Evolutionary conservation across 2,329 filamentous ascomycete genomes (phyloP), one percentile per base, ranked within the genome.

Genomic region (Botrytis deweyae): DNA sequence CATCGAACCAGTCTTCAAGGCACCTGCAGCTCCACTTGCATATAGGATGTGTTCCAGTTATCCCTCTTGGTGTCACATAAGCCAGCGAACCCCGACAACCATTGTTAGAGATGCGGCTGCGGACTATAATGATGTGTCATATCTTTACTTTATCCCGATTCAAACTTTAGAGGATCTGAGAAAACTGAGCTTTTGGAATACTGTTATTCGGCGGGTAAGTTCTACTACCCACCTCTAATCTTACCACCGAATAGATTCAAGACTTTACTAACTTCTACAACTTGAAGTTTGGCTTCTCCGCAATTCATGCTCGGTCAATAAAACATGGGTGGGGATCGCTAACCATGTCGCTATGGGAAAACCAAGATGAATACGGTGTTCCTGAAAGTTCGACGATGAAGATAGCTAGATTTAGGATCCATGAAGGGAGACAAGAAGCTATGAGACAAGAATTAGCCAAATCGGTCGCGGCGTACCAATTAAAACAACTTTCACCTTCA

Each of bases 151-250:
- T 36, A 29, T 72, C 9, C 61, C 59, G 36, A 63, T 65, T 65
- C 70, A 72, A n/a, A 46, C 61, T 12, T 65, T 33, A 12, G 70
- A 72, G 36, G 70, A 72, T 40, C 9, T 64, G 29, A 64, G 70
- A 55, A 49, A 52, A 12, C 25, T 52, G n/a, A 44, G 3, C 3
- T 72, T 65, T 72, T 72, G 70, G 70, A 44, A 72, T 65, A 40
- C 9, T 52, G 61, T 22, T 42, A 52, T 72, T 16, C 22, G 70
- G 42, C 44, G 33, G 22, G 70, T 72, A 52, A 72, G 33, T 65
- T 36, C 33, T 58, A 12, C 29, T 42, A 4, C 1, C 59, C 33
- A 25, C 46, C 12, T 38, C 22, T 22, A n/a, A 12, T 55, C 33
- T 22, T 52, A 4, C 10, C 2, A 52, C 20, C 36, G 33, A 1